Percentiles rank a stretch among this genome's conserved stretches.
Conservation (phyloP, 345 rosid species). For the Eucalyptus pauciflora region DNA sequence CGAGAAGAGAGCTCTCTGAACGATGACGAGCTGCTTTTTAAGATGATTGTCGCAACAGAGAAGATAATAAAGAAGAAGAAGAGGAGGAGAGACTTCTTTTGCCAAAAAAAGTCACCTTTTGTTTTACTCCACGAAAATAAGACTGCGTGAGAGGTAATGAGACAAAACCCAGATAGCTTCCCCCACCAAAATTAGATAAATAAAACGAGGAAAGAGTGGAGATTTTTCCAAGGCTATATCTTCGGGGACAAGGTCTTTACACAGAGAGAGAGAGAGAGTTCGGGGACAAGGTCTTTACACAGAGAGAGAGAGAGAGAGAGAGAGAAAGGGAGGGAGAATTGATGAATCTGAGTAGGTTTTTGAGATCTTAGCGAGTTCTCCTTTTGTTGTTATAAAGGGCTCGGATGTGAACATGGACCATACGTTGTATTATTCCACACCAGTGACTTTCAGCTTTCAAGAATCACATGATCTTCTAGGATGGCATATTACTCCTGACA, state of each 20-base stretch:
- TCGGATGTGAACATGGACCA: background rate
- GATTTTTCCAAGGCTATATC: background rate
- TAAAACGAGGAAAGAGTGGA: background rate
- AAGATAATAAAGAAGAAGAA: background rate
- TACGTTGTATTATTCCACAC: background rate
- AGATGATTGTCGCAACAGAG: background rate
- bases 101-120: background rate
- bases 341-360: background rate
- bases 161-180: background rate
- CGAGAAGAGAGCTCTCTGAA: background rate
- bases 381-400: background rate
- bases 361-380: background rate
- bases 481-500: background rate
- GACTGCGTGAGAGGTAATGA: background rate
- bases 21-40: background rate
- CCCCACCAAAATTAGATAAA: background rate
- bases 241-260: background rate
- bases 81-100: background rate
- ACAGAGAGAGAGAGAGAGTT: background rate
- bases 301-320: too few species aligned
- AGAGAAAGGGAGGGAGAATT: background rate
- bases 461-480: background rate
- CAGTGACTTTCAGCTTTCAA: background rate
- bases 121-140: background rate
- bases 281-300: background rate